A percentile compares a stretch with the other conserved stretches of the same genome.
Evolutionary conservation across 305 asterid species (phyloP).

Genomic region (Rubia tinctorum): DNA sequence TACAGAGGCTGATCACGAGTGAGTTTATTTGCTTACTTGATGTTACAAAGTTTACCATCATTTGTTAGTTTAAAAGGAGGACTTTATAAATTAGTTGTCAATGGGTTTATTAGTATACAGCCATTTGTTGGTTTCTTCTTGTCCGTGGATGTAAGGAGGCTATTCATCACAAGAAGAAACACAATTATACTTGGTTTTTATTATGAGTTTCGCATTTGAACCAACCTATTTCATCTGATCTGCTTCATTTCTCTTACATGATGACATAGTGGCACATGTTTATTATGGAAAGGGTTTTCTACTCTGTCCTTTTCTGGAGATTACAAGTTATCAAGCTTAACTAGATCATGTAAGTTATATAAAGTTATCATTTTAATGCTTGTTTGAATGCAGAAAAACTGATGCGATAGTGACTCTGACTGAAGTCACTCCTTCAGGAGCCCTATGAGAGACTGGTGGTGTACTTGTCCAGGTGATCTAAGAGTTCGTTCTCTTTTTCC

Average conservation of each 20-base stretch:
- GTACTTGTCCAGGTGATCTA: constrained; percentile 11
- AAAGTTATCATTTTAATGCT: constrained; percentile 2
- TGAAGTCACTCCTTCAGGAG: constrained; percentile 26
- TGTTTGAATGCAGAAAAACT: constrained; percentile 28
- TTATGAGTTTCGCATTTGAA: neutral
- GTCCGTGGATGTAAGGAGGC: neutral
- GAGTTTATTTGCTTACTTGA: constrained; percentile 19
- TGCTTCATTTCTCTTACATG: neutral
- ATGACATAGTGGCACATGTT: neutral
- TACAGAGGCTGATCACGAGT: constrained; percentile 31
- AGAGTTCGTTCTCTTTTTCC: neutral
- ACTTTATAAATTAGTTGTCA: constrained; percentile 17
- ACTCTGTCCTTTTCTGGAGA: neutral
- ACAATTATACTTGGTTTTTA: neutral
- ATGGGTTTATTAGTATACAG: constrained; percentile 24
- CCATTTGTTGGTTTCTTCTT: constrained; percentile 1
- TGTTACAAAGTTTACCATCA: neutral
- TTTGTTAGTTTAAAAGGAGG: constrained; percentile 24
- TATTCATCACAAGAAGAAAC: neutral
- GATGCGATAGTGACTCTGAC: constrained; percentile 15
- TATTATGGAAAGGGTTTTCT: neutral
- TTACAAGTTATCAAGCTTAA: neutral
- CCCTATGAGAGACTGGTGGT: constrained; percentile 22
- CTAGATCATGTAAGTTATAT: neutral
- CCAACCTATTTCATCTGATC: neutral